Conservation (phyloP, 2,329 filamentous ascomycete species). For the Exophiala dermatitidis region DNA sequence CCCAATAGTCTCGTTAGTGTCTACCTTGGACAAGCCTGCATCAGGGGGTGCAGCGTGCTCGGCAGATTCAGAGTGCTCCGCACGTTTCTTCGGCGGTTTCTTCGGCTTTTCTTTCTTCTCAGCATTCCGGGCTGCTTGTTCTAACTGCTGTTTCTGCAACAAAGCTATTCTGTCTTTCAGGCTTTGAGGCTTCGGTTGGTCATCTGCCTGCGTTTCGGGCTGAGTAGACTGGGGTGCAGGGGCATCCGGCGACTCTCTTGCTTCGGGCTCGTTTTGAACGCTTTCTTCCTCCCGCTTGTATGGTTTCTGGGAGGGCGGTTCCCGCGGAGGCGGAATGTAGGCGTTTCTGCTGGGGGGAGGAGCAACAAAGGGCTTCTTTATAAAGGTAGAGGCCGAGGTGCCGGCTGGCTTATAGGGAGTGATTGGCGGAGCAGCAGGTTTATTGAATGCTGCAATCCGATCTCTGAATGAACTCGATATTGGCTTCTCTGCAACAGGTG, state of each 20-base stretch:
- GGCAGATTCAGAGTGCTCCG: conserved; percentile 38
- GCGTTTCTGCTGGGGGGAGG: conserved; percentile 89
- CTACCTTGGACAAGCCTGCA: conserved; percentile 29
- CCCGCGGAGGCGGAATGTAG: conserved; percentile 69
- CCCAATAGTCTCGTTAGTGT: conserved; percentile 31
- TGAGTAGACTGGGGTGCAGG: conserved; percentile 30
- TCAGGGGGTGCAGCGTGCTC: conserved; percentile 28
- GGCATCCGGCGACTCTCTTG: conserved; percentile 21
- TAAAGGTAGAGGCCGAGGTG: conserved; percentile 57
- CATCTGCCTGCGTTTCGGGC: conserved; percentile 55
- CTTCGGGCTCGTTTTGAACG: conserved; percentile 36
- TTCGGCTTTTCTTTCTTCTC: conserved; percentile 90
- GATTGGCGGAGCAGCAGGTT: conserved; percentile 72
- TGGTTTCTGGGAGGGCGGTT: conserved; percentile 63
- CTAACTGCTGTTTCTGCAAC: conserved; percentile 86
- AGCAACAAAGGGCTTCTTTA: conserved; percentile 95
- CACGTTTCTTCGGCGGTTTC: conserved; percentile 60
- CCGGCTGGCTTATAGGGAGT: conserved; percentile 81
- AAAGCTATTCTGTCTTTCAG: conserved; percentile 92
- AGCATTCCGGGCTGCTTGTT: conserved; percentile 75
- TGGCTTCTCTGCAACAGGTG: conserved; percentile 64
- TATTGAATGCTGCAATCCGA: conserved; percentile 96
- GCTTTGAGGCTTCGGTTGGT: conserved; percentile 84
- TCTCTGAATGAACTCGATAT: conserved; percentile 75
- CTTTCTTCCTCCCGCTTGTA: conserved; percentile 87